phyloP scores from a whole-genome alignment of 371 early-diverging fungal species.

The Paraphysoderma sedebokerense region DNA sequence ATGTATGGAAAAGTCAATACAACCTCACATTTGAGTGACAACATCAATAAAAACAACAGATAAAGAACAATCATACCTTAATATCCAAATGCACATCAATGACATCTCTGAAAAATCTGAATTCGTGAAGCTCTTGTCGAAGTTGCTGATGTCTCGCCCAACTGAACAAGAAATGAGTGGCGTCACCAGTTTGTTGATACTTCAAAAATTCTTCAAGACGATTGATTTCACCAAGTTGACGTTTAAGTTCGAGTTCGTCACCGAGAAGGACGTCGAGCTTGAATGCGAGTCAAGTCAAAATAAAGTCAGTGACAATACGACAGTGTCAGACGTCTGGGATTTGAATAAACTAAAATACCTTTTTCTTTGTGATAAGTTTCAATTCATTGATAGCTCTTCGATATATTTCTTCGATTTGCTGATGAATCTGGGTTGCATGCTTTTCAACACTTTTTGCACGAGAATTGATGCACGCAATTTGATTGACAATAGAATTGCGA shows the following conservation, averaged over 20 bases:
- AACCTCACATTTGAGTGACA: too few relatives aligned
- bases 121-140: constrained; percentile 27
- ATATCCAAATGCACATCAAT: constrained; percentile 34
- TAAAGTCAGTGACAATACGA: too few relatives aligned
- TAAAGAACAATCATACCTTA: too few relatives aligned
- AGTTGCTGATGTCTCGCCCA: constrained; percentile 25
- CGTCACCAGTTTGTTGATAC: constrained; percentile 30
- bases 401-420: constrained; percentile 25
- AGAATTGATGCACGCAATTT: constrained; percentile 17
- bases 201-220: constrained; percentile 22
- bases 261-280: constrained; percentile 22
- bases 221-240: constrained; percentile 28
- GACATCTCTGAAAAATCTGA: constrained; percentile 17
- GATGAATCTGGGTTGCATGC: constrained; percentile 15
- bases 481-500: constrained; percentile 19
- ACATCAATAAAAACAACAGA: too few relatives aligned
- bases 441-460: constrained; percentile 24
- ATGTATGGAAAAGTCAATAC: too few relatives aligned
- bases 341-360: too few relatives aligned
- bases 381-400: constrained; percentile 18
- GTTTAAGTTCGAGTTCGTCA: constrained; percentile 27
- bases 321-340: too few relatives aligned
- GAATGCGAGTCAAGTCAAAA: too few relatives aligned
- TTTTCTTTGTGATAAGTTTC: constrained; percentile 9
- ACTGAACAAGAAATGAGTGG: constrained; percentile 24